Conservation (phyloP, 1,139 yeast species). For the Yamadazyma friedrichii region DNA sequence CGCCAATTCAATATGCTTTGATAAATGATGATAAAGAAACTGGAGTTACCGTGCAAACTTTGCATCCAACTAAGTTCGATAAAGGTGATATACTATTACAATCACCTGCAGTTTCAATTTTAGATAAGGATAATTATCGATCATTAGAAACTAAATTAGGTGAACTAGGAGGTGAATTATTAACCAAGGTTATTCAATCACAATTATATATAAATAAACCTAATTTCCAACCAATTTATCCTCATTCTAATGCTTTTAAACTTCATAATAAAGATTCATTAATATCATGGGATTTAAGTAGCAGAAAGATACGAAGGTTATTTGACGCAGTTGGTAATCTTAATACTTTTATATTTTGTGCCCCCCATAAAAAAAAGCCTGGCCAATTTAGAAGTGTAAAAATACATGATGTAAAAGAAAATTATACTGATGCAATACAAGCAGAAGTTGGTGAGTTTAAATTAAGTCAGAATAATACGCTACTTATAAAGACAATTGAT, state of each 20-base stretch:
- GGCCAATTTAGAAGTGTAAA: slow-evolving; percentile 44
- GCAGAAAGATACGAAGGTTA: slow-evolving; percentile 42
- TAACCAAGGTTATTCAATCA: slow-evolving; percentile 44
- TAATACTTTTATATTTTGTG: slow-evolving; percentile 44
- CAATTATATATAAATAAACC: slow-evolving; percentile 26
- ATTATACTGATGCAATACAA: slow-evolving; percentile 1
- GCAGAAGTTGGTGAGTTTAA: slow-evolving; percentile 43
- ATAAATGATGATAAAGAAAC: slow-evolving; percentile 61
- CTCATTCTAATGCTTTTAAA: slow-evolving; percentile 59
- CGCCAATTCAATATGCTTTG: slow-evolving; percentile 84
- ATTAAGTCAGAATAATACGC: slow-evolving; percentile 18
- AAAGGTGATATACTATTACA: slow-evolving; percentile 71
- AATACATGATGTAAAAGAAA: slow-evolving; percentile 32
- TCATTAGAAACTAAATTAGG: slow-evolving; percentile 53
- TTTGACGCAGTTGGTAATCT: slow-evolving; percentile 61
- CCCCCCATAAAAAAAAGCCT: slow-evolving; percentile 24
- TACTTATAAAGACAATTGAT: slow-evolving; percentile 44
- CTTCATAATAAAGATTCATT: slow-evolving; percentile 36
- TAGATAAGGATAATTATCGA: slow-evolving; percentile 38
- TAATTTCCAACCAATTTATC: slow-evolving; percentile 22
- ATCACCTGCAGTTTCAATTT: slow-evolving; percentile 40
- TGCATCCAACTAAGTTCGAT: slow-evolving; percentile 87
- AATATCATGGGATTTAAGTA: slow-evolving; percentile 44
- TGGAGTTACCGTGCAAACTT: slow-evolving; percentile 87
- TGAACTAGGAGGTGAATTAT: slow-evolving; percentile 54